phyloP scores from a whole-genome alignment of 2,329 filamentous ascomycete genomes.

The Colletotrichum sp. region DNA sequence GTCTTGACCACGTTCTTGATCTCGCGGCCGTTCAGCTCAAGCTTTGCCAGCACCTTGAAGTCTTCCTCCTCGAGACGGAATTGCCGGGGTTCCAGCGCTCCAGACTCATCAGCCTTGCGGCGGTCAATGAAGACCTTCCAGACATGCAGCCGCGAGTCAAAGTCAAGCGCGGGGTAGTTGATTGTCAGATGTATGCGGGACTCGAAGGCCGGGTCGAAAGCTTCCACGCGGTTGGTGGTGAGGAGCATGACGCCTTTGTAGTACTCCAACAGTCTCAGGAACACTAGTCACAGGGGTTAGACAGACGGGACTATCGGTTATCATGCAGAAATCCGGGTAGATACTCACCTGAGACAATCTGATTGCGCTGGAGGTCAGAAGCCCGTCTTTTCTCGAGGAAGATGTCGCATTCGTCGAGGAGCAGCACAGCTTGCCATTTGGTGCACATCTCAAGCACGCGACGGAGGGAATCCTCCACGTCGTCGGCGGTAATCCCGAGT shows the following conservation, averaged over 20 bases:
- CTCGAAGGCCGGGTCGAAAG: not conserved
- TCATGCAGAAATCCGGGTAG: accelerated
- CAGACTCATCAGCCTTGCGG: not conserved
- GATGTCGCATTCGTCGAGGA: not conserved
- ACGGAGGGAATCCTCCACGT: not conserved
- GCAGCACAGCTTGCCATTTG: not conserved
- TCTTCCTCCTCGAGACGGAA: not conserved
- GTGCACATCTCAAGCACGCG: not conserved
- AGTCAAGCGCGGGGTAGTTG: not conserved
- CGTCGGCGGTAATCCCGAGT: not conserved
- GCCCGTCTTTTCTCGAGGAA: not conserved
- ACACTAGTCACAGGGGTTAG: not conserved
- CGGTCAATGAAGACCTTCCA: not conserved
- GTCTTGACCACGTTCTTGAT: not conserved
- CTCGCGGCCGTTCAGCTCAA: not conserved
- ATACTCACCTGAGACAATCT: not conserved
- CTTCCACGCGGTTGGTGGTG: not conserved
- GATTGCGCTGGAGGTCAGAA: not conserved
- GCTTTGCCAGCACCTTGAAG: not conserved
- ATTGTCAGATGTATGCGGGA: not conserved
- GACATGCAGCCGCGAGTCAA: not conserved
- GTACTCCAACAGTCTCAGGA: not conserved
- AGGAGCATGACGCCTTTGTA: not conserved
- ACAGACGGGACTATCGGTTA: not conserved
- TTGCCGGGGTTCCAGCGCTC: not conserved